Conservation (phyloP, 129 eudicot genomes). For the Arctium minus region DNA sequence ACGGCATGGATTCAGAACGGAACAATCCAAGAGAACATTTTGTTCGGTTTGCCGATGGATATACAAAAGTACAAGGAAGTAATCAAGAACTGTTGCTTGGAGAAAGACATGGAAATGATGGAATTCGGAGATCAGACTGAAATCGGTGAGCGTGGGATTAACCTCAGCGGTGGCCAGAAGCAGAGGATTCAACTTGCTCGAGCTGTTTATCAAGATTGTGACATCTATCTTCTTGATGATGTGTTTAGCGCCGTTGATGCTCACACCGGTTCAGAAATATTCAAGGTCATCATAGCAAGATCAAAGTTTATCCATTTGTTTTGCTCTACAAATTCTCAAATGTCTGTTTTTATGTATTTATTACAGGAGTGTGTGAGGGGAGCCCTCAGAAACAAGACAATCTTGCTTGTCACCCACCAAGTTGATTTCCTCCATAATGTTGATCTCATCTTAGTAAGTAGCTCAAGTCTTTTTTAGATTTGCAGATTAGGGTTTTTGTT, state of each 20-base stretch:
- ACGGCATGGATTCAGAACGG: conserved; percentile 81
- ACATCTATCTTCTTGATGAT: conserved; percentile 59
- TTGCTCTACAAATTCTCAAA: not conserved
- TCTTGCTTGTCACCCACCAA: conserved; percentile 63
- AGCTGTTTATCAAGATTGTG: conserved; percentile 57
- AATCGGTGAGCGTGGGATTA: conserved; percentile 58
- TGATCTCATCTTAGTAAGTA: conserved; percentile 44
- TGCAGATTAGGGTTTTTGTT: not conserved
- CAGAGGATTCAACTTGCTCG: conserved; percentile 60
- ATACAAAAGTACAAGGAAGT: conserved; percentile 54
- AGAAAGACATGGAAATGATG: conserved; percentile 90
- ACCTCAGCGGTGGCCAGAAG: conserved; percentile 62
- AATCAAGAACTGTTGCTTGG: conserved; percentile 68
- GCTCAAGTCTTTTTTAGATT: not conserved
- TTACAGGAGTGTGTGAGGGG: conserved; percentile 57
- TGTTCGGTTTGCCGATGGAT: conserved; percentile 78
- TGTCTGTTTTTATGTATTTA: not conserved
- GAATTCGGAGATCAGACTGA: conserved; percentile 86
- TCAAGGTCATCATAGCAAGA: conserved; percentile 31
- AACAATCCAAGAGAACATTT: conserved; percentile 66
- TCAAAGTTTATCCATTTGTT: not conserved
- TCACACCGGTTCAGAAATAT: conserved; percentile 52
- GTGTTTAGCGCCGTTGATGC: conserved; percentile 62
- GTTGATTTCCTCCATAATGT: conserved; percentile 59
- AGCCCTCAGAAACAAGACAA: conserved; percentile 42